phyloP scores from a whole-genome alignment of 2,329 filamentous ascomycete species.

The Fusarium miscanthi region DNA sequence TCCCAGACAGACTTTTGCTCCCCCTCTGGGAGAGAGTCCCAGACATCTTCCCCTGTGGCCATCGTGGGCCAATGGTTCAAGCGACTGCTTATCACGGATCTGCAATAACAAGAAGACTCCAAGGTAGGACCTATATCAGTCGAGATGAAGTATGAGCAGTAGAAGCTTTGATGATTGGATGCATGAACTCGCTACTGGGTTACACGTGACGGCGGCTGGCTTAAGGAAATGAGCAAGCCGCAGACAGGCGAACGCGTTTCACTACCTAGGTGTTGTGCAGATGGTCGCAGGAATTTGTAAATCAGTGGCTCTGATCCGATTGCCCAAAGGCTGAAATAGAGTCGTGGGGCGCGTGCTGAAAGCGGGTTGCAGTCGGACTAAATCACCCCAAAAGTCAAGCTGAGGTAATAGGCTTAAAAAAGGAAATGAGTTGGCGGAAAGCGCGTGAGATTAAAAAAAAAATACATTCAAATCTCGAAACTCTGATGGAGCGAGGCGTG shows the following conservation, averaged over 20 bases:
- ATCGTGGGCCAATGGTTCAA: conserved; percentile 21
- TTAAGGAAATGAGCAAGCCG: neutral
- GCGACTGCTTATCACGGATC: neutral
- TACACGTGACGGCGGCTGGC: conserved; percentile 17
- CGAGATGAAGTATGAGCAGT: neutral
- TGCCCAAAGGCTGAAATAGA: conserved; percentile 38
- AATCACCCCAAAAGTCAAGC: conserved; percentile 17
- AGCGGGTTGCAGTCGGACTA: conserved; percentile 31
- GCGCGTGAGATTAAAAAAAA: conserved; percentile 15
- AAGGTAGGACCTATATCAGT: neutral
- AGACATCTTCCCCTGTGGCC: conserved; percentile 42
- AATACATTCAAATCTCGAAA: conserved; percentile 4
- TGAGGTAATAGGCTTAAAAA: conserved; percentile 23
- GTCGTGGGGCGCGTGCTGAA: conserved; percentile 38
- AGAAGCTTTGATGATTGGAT: conserved; percentile 9
- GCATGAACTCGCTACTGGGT: conserved; percentile 2
- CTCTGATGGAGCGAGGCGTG: neutral
- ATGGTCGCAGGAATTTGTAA: conserved; percentile 29
- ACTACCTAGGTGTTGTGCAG: conserved; percentile 19
- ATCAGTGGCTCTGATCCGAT: conserved; percentile 35
- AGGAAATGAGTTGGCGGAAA: conserved; percentile 30
- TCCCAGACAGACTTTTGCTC: conserved; percentile 51
- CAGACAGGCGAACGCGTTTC: conserved; percentile 9
- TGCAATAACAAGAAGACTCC: neutral
- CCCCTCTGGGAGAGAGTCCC: conserved; percentile 47